phyloP scores from a whole-genome alignment of 2,329 filamentous ascomycete genomes.

The Fusarium tanahbumbuense region DNA sequence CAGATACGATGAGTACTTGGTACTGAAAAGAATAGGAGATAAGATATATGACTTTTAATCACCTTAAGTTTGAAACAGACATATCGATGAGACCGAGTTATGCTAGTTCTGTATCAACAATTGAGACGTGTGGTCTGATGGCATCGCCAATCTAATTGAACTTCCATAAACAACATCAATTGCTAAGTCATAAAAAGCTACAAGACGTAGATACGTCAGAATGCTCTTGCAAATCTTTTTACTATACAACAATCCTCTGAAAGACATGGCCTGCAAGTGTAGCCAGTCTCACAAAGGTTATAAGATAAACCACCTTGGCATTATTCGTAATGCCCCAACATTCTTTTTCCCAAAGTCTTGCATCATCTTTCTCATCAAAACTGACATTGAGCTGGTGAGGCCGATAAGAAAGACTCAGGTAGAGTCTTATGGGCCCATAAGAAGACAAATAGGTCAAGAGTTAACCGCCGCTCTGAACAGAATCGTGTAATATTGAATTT shows the following conservation, averaged over 20 bases:
- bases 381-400: background rate
- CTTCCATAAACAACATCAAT: slow-evolving; percentile 34
- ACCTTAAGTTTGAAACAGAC: background rate
- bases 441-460: slow-evolving; percentile 33
- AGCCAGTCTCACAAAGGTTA: slow-evolving; percentile 9
- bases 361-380: slow-evolving; percentile 17
- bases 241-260: slow-evolving; percentile 38
- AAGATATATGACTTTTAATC: slow-evolving; percentile 20
- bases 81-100: background rate
- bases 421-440: slow-evolving; percentile 20
- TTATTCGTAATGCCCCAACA: slow-evolving; percentile 22
- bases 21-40: slow-evolving; percentile 21
- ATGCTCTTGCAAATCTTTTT: slow-evolving; percentile 31
- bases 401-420: slow-evolving; percentile 12
- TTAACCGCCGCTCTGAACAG: slow-evolving; percentile 27
- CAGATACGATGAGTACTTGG: slow-evolving; percentile 17
- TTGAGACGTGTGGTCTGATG: background rate
- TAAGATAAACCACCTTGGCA: slow-evolving; percentile 14
- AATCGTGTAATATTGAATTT: slow-evolving; percentile 34
- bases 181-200: slow-evolving; percentile 33
- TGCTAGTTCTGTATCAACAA: background rate
- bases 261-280: slow-evolving; percentile 20
- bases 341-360: slow-evolving; percentile 19
- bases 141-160: background rate
- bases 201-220: slow-evolving; percentile 18